Evolutionary conservation across 2,329 filamentous ascomycete genomes (phyloP).

Genomic region (Didymellaceae sp.): DNA sequence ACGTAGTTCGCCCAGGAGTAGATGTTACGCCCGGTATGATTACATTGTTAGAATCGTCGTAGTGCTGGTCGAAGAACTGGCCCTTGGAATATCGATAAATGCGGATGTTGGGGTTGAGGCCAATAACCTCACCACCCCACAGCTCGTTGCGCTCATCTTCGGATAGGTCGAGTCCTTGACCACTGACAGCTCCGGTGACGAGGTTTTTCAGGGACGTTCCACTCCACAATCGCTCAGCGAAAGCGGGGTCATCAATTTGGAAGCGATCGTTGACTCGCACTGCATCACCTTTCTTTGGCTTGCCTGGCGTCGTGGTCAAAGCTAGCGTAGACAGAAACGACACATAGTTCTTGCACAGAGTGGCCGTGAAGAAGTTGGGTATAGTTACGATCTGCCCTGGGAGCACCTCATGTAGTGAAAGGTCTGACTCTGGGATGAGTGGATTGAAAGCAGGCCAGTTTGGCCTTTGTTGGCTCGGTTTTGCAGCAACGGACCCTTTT

Average conservation of each 20-base stretch:
- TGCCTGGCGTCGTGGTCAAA: slow-evolving; percentile 77
- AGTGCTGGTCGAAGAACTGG: slow-evolving; percentile 93
- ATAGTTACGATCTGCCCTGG: slow-evolving; percentile 74
- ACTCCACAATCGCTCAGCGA: slow-evolving; percentile 78
- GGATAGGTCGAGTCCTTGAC: slow-evolving; percentile 37
- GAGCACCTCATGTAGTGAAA: slow-evolving; percentile 65
- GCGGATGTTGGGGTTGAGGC: slow-evolving; percentile 85
- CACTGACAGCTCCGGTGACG: slow-evolving; percentile 47
- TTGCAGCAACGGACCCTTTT: slow-evolving; percentile 2
- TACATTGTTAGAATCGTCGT: slow-evolving; percentile 85
- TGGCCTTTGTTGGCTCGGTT: slow-evolving; percentile 44
- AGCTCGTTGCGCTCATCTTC: slow-evolving; percentile 46
- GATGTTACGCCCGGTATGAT: slow-evolving; percentile 55
- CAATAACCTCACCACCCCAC: slow-evolving; percentile 85
- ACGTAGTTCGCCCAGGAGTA: slow-evolving; percentile 74
- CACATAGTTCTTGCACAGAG: slow-evolving; percentile 77
- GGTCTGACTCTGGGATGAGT: slow-evolving; percentile 68
- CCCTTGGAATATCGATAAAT: slow-evolving; percentile 86
- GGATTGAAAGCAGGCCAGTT: slow-evolving; percentile 78
- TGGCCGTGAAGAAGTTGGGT: slow-evolving; percentile 74
- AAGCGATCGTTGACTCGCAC: slow-evolving; percentile 89
- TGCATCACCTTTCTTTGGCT: slow-evolving; percentile 80
- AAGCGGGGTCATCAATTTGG: slow-evolving; percentile 76
- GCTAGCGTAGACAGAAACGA: slow-evolving; percentile 74
- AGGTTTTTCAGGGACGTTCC: slow-evolving; percentile 75